phyloP scores from a whole-genome alignment of 2,329 filamentous ascomycete genomes.

The Botrytis hyacinthi region DNA sequence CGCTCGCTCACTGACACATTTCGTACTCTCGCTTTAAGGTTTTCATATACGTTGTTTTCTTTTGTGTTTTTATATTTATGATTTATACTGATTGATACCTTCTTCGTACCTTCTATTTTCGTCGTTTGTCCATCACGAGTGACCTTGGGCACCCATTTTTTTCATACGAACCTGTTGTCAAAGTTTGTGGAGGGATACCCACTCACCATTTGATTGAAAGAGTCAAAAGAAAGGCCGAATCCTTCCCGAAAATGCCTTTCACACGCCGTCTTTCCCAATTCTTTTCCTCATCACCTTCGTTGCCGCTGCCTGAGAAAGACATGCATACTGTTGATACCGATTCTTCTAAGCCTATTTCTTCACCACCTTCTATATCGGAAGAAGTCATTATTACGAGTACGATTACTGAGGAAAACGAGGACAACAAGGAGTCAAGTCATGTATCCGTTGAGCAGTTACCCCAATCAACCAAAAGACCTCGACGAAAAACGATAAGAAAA shows the following conservation, averaged over 20 bases:
- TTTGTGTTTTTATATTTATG: constrained; percentile 17
- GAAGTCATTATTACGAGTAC: background rate
- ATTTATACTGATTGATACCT: constrained; percentile 12
- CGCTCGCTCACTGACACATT: constrained; percentile 12
- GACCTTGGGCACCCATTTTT: constrained; percentile 15
- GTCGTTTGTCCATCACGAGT: constrained; percentile 9
- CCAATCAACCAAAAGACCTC: background rate
- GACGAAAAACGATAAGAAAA: constrained; percentile 14
- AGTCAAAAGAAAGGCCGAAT: constrained; percentile 18
- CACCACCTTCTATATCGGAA: constrained; percentile 8
- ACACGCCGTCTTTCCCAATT: constrained; percentile 18
- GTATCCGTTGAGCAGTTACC: background rate
- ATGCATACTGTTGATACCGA: constrained; percentile 14
- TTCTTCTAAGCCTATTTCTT: constrained; percentile 1
- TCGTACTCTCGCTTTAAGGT: background rate
- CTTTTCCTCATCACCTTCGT: constrained; percentile 13
- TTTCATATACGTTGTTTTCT: background rate
- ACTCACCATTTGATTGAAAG: constrained; percentile 6
- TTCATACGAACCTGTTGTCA: constrained; percentile 13
- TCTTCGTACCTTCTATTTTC: constrained; percentile 11
- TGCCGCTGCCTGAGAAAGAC: constrained; percentile 10
- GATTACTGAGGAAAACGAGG: background rate
- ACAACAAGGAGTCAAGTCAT: background rate
- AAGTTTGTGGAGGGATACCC: constrained; percentile 13
- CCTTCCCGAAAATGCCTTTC: constrained; percentile 17